Base-by-base conservation (phyloP, 345 rosid species). In the Passiflora organensis region DNA sequence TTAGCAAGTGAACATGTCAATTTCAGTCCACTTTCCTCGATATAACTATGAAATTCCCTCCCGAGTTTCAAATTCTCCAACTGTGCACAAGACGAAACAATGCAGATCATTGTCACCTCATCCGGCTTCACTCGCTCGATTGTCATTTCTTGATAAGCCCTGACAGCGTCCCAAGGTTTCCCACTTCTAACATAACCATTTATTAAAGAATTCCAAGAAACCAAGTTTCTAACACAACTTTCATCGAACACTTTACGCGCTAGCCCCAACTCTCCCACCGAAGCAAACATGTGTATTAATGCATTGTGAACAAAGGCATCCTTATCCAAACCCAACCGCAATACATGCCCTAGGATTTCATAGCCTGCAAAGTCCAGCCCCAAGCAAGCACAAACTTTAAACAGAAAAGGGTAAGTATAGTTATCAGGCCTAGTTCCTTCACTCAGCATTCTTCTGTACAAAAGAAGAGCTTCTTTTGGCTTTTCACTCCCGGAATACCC, bases 151-250 rank as follows among this genome's bases (percentile, higher is more conserved):
- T 63, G 57, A 67, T 71, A 88, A 49, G 74, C 54, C 32, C 45
- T 6, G 13, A 91, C 24, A 2, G 98, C 93, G 49, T 72, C 74
- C 51, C 53, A 64, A 1, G 80, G 72, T 16, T 63, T 23, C 0
- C 85, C 85, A 48, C 77, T 55, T 72, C 74, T 82, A 67, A 72
- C 82, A 60, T 74, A 87, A 47, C 97, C 97, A 66, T 78, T 79
- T 67, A 87, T 87, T 83, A 91, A 76, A 24, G 76, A 77, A 55
- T 87, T 91, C 96, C 96, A 91, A 45, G 97, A 77, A 70, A 91
- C 91, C 78, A 80, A 79, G 56, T 88, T 83, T 56, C 87, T 88
- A 21, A 78, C 85, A 34, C 73, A 56, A 74, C 87, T 53, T 82
- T 73, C 77, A 71, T 86, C 93, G 47, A 91, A 91, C 85, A 86